Conservation (phyloP, 83 land plant species). For the Diphasiastrum complanatum region DNA sequence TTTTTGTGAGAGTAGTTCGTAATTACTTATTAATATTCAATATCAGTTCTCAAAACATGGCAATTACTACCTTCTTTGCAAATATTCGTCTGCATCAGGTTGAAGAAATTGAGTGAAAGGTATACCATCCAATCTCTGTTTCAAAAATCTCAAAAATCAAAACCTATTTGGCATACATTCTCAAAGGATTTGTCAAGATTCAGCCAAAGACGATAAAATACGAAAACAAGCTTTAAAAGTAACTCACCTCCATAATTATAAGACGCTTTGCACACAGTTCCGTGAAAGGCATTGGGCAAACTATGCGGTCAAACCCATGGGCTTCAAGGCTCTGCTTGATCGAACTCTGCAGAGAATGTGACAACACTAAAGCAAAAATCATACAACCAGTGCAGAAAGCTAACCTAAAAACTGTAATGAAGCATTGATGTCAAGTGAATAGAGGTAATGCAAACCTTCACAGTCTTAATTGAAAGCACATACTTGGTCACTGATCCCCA, state of each 20-base stretch:
- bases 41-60: background rate
- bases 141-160: background rate
- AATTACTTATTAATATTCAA: too few relatives aligned
- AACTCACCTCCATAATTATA: slow-evolving; percentile 38
- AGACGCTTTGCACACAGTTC: slow-evolving; percentile 32
- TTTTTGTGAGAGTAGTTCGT: too few relatives aligned
- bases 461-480: too few relatives aligned
- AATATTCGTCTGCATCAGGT: slow-evolving; percentile 22
- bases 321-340: slow-evolving; percentile 26
- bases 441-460: too few relatives aligned
- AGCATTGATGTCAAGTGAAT: too few relatives aligned
- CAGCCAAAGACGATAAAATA: too few relatives aligned
- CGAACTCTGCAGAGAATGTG: slow-evolving; percentile 14
- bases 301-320: slow-evolving; percentile 26
- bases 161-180: too few relatives aligned
- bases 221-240: background rate
- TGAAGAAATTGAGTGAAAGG: slow-evolving; percentile 42
- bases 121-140: slow-evolving; percentile 40
- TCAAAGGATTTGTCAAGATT: too few relatives aligned
- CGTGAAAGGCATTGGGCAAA: slow-evolving; percentile 30
- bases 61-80: slow-evolving; percentile 25
- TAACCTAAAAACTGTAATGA: too few relatives aligned
- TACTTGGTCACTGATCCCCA: background rate
- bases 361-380: too few relatives aligned
- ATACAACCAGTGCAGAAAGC: too few relatives aligned